Evolutionary conservation across 2,329 filamentous ascomycete species (phyloP).

Genomic region (Parascedosporium putredinis): DNA sequence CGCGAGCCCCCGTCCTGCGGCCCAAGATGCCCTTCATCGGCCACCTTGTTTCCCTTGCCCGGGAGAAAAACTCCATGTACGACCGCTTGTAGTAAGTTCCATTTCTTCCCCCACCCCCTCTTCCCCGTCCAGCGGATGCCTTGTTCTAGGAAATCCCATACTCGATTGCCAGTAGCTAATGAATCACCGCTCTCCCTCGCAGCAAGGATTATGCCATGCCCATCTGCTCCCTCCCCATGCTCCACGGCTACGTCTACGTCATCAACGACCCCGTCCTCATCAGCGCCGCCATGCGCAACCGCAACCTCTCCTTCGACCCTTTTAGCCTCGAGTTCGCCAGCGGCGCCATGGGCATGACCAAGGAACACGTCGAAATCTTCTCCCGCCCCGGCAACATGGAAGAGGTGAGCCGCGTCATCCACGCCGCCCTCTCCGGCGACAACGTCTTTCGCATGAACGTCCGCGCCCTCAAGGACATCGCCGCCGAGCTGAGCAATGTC

Average conservation of each 20-base stretch:
- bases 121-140: not conserved
- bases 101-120: not conserved
- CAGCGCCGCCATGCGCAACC: constrained; percentile 28
- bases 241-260: constrained; percentile 32
- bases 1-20: constrained; percentile 27
- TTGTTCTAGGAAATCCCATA: too few species aligned
- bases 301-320: constrained; percentile 32
- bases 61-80: constrained; percentile 12
- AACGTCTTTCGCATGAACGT: constrained; percentile 24
- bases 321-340: constrained; percentile 26
- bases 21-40: constrained; percentile 29
- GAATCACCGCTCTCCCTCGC: not conserved
- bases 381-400: constrained; percentile 18
- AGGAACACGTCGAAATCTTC: constrained; percentile 14
- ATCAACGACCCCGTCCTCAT: constrained; percentile 30
- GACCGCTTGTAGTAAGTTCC: constrained; percentile 14
- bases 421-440: constrained; percentile 20
- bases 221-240: constrained; percentile 34
- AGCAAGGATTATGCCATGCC: constrained; percentile 17
- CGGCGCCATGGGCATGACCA: constrained; percentile 25
- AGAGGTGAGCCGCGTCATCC: constrained; percentile 25
- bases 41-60: constrained; percentile 28
- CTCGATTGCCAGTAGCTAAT: too few species aligned
- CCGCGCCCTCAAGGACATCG: constrained; percentile 24
- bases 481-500: constrained; percentile 17